Conservation (phyloP, 768 basidiomycete genomes). For the Amanita muscaria region DNA sequence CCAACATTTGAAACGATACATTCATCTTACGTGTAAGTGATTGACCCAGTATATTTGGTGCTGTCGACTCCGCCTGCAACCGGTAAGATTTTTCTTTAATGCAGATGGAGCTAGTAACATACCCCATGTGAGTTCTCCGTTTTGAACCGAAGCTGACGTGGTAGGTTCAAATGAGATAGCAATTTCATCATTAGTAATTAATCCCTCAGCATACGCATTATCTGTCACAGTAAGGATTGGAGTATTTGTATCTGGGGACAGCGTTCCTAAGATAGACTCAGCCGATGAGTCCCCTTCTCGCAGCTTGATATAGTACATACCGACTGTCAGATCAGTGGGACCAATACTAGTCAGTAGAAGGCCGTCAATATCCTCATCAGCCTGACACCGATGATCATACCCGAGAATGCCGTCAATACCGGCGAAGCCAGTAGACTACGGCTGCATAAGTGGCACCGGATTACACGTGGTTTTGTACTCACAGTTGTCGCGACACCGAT, state of each 20-base stretch:
- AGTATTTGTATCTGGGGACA: slow-evolving; percentile 20
- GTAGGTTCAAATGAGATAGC: slow-evolving; percentile 47
- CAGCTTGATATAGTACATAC: slow-evolving; percentile 13
- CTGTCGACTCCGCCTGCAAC: slow-evolving; percentile 33
- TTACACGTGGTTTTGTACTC: not conserved
- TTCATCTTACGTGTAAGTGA: slow-evolving; percentile 32
- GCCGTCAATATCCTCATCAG: not conserved
- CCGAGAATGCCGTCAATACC: slow-evolving; percentile 61
- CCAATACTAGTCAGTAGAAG: slow-evolving; percentile 43
- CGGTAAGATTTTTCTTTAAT: slow-evolving; percentile 9
- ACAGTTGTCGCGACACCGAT: slow-evolving; percentile 51
- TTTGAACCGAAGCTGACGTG: slow-evolving; percentile 18
- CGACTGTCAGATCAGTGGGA: slow-evolving; percentile 46
- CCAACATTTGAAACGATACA: not conserved
- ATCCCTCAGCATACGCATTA: slow-evolving; percentile 35
- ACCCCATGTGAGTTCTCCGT: slow-evolving; percentile 52
- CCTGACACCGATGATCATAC: slow-evolving; percentile 26
- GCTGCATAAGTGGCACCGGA: not conserved
- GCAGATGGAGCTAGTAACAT: slow-evolving; percentile 15
- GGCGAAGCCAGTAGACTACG: slow-evolving; percentile 29
- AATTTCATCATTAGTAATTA: slow-evolving; percentile 31
- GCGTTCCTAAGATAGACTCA: slow-evolving; percentile 20
- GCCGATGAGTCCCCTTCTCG: not conserved
- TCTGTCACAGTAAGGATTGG: slow-evolving; percentile 50
- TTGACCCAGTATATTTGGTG: slow-evolving; percentile 32